Conservation (phyloP, 495 filamentous ascomycete genomes). For the Aspergillus ostianus region DNA sequence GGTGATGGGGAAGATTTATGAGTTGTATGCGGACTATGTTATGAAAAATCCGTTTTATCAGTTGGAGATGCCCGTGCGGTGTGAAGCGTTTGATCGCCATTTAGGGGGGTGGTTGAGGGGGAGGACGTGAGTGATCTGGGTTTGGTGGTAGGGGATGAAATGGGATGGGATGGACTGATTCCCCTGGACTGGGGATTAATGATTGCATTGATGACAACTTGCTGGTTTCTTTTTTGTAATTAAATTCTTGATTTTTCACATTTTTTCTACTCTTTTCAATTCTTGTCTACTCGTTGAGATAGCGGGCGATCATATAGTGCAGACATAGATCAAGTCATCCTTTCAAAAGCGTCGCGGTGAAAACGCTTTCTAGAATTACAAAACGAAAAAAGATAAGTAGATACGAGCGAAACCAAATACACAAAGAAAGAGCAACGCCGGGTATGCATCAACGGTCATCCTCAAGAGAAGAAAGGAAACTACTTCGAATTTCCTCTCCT, state of each 20-base stretch:
- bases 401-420: constrained; percentile 7
- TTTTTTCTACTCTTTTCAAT: too few relatives aligned
- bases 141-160: too few relatives aligned
- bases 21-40: constrained; percentile 93
- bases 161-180: too few relatives aligned
- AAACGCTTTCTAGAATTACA: constrained; percentile 31
- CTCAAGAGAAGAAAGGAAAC: constrained; percentile 13
- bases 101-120: constrained; percentile 53
- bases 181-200: constrained; percentile 1
- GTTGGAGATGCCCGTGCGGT: constrained; percentile 93
- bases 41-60: constrained; percentile 99
- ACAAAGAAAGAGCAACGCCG: constrained; percentile 37
- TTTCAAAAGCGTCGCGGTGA: constrained; percentile 16
- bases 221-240: constrained; percentile 3
- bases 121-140: constrained; percentile 33
- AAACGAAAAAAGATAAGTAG: constrained; percentile 9
- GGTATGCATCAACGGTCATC: constrained; percentile 44
- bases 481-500: constrained; percentile 6
- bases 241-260: constrained; percentile 5
- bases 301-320: constrained; percentile 4
- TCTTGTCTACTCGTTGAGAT: constrained; percentile 10
- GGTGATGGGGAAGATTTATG: constrained; percentile 80
- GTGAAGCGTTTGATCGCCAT: constrained; percentile 89
- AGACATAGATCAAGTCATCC: constrained; percentile 5
- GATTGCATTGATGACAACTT: constrained; percentile 7